Percentiles rank a stretch among this genome's conserved stretches.
phyloP scores from a whole-genome alignment of 2,329 filamentous ascomycete genomes.

The Magnaporthiopsis incrustans region DNA sequence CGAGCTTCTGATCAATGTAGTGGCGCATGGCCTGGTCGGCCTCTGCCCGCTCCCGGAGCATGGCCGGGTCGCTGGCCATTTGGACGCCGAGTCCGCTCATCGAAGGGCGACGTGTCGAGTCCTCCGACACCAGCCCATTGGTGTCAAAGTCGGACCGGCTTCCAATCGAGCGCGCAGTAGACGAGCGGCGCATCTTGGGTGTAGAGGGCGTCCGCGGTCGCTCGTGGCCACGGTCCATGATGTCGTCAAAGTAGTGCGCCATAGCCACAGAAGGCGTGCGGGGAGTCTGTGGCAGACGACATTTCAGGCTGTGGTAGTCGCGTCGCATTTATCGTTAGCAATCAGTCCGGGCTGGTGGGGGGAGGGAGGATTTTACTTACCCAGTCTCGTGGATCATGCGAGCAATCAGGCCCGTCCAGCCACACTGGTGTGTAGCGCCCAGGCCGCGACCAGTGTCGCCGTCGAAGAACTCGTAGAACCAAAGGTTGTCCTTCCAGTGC shows the following conservation, averaged over 20 bases:
- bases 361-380: constrained; percentile 42
- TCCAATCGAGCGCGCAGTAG: constrained; percentile 76
- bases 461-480: constrained; percentile 98
- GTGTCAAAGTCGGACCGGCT: constrained; percentile 69
- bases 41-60: constrained; percentile 39
- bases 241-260: constrained; percentile 82
- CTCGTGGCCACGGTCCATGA: constrained; percentile 27
- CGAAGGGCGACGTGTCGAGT: constrained; percentile 25
- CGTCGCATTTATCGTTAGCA: constrained; percentile 29
- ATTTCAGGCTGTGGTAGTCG: constrained; percentile 59
- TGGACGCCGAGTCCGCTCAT: constrained; percentile 17
- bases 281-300: constrained; percentile 86
- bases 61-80: constrained; percentile 45
- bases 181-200: constrained; percentile 63
- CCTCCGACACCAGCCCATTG: constrained; percentile 34
- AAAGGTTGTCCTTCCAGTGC: constrained; percentile 87
- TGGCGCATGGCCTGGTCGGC: constrained; percentile 66
- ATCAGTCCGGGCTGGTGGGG: background rate
- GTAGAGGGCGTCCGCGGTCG: constrained; percentile 31
- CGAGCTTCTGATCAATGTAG: constrained; percentile 76
- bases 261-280: constrained; percentile 77
- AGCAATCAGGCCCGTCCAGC: constrained; percentile 92
- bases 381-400: constrained; percentile 97
- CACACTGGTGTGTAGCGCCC: constrained; percentile 88
- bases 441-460: constrained; percentile 83